Evolutionary conservation across 148 eudicot species (phyloP).

Genomic region (Mesembryanthemum crystallinum): DNA sequence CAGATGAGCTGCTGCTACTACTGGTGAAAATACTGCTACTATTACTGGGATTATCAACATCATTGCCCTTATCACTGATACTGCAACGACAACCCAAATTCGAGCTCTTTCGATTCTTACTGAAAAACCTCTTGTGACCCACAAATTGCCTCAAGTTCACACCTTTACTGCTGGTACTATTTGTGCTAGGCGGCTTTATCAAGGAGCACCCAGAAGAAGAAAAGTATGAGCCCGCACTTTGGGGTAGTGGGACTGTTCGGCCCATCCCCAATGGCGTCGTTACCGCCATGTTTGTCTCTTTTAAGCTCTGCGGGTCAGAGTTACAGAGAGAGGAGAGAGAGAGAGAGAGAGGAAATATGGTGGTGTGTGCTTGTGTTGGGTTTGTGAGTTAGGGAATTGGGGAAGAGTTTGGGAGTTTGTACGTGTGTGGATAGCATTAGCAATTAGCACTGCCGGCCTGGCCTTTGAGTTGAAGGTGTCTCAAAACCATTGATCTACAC

Average conservation of each 20-base stretch:
- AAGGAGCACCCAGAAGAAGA: not conserved
- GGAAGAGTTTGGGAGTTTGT: not conserved
- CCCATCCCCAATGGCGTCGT: constrained; percentile 26
- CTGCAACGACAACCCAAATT: constrained; percentile 26
- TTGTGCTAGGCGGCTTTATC: not conserved
- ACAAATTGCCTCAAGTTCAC: constrained; percentile 14
- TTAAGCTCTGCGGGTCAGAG: no score
- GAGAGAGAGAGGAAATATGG: not conserved
- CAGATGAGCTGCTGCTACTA: not conserved
- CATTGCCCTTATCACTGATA: not conserved
- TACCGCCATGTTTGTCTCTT: constrained; percentile 26
- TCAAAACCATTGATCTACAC: no score
- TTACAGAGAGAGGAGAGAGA: not conserved
- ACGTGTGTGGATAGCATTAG: constrained; percentile 12
- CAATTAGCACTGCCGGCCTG: not conserved
- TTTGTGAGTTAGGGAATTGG: not conserved
- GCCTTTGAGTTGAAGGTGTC: not conserved
- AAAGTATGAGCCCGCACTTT: not conserved
- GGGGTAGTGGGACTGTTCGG: constrained; percentile 24
- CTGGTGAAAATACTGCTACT: not conserved
- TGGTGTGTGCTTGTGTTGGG: not conserved
- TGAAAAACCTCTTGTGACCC: constrained; percentile 19
- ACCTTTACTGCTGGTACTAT: not conserved
- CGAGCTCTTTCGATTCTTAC: constrained; percentile 4
- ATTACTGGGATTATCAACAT: not conserved